Percentiles rank a stretch among this genome's conserved stretches.
phyloP scores from a whole-genome alignment of 306 rosid genomes.

The Arachis stenosperma region DNA sequence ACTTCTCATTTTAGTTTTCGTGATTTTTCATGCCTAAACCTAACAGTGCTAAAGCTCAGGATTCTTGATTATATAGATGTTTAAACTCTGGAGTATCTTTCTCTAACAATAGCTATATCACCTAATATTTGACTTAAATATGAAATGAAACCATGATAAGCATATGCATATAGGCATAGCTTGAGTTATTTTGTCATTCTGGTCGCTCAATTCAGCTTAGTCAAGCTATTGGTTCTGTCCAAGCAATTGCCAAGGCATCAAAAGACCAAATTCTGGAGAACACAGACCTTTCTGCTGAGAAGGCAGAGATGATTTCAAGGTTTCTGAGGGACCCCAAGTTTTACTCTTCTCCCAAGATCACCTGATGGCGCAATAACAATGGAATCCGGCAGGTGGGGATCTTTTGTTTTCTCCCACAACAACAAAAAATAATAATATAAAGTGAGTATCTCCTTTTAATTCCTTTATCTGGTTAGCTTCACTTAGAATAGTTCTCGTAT shows the following conservation, averaged over 20 bases:
- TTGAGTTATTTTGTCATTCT: conserved; percentile 40
- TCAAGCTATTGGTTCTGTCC: conserved; percentile 90
- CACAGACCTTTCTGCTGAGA: conserved; percentile 85
- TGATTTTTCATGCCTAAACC: conserved; percentile 28
- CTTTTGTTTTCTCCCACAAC: not conserved
- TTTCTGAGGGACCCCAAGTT: conserved; percentile 80
- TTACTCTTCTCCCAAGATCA: conserved; percentile 71
- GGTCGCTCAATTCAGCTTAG: conserved; percentile 60
- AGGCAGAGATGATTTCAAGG: conserved; percentile 68
- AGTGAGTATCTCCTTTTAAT: not conserved
- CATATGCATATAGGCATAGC: conserved; percentile 8
- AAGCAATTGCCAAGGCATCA: conserved; percentile 81
- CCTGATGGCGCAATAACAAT: conserved; percentile 40
- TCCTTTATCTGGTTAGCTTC: conserved; percentile 6
- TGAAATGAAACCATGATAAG: conserved; percentile 16
- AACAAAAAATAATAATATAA: not conserved
- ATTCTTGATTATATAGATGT: conserved; percentile 22
- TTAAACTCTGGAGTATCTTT: conserved; percentile 7
- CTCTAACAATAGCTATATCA: too few species aligned
- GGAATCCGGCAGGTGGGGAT: conserved; percentile 15
- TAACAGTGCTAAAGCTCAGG: conserved; percentile 1
- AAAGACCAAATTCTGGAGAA: conserved; percentile 74
- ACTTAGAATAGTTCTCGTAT: not conserved
- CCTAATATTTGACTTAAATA: not conserved
- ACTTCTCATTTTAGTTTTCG: conserved; percentile 23